Base-by-base conservation (phyloP, 2,329 filamentous ascomycete genomes). In the Hymenotorrendiella dingleyae region DNA sequence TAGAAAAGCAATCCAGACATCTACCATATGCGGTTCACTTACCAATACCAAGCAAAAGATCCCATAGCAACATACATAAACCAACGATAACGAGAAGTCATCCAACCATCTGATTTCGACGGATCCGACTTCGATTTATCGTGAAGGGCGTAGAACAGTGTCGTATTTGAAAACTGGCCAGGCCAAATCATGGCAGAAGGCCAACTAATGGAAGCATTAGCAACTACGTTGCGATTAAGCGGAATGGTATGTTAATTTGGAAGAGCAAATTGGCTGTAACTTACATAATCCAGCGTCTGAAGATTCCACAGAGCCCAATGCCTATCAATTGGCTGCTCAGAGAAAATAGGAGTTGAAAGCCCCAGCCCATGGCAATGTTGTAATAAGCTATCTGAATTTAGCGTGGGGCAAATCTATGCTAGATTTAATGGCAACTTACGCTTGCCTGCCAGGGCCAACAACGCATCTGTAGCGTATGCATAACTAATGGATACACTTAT, bases 391-490 rank as follows among this genome's bases (percentile, higher is more conserved):
- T 84, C 14, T 12, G 4, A 19, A 40, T 30, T 40, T 29, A n/a
- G 21, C n/a, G 19, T 23, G 4, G 7, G 6, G 19, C 12, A 23
- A 24, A 19, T n/a, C 19, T 26, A 7, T 20, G 9, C 6, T 16
- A 8, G 9, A 11, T 17, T 9, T 2, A 17, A 8, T 9, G 22
- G 20, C 2, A 19, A 42, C 42, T 26, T 21, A 46, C 49, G 42
- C 30, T 54, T 54, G 16, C 46, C 51, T 14, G 77, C 65, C 61
- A 86, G 81, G 0, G 82, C 83, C 3, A 86, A 67, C 36, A 89
- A 75, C 32, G 86, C 81, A 52, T 87, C 83, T 1, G 83, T 87
- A 2, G 82, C 80, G 53, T 88, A 88, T 3, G 60, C 67, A 76
- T 51, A 54, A 21, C 46, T 27, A 16, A 51, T 51, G 4, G 46